Conservation (phyloP, 2,329 filamentous ascomycete species). For the Pyrenophora tritici-repentis region DNA sequence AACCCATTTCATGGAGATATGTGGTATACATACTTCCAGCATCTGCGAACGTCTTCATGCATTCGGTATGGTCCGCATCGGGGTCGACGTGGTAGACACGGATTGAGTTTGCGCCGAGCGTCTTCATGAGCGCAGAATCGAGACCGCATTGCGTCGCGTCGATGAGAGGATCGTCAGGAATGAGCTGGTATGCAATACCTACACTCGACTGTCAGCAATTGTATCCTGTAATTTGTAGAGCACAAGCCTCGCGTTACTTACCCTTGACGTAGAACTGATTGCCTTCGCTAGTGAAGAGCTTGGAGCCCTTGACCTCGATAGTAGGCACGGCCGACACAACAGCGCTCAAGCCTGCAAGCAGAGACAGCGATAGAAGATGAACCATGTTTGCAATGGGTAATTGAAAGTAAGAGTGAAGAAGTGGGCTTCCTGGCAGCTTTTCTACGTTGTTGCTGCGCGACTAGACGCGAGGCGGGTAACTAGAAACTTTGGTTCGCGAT, state of each 20-base stretch:
- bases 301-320: slow-evolving; percentile 70
- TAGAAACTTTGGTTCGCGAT: background rate
- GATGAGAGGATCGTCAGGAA: slow-evolving; percentile 74
- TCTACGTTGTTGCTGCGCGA: background rate
- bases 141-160: slow-evolving; percentile 75
- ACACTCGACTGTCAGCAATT: slow-evolving; percentile 14
- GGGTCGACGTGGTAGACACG: slow-evolving; percentile 88
- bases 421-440: background rate
- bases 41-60: slow-evolving; percentile 79
- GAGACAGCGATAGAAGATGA: slow-evolving; percentile 11
- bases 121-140: slow-evolving; percentile 78
- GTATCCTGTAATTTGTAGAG: background rate
- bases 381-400: slow-evolving; percentile 10
- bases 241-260: slow-evolving; percentile 38
- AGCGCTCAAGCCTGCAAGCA: slow-evolving; percentile 35
- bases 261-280: slow-evolving; percentile 85
- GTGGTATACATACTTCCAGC: slow-evolving; percentile 48
- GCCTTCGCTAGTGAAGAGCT: slow-evolving; percentile 83
- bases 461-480: background rate
- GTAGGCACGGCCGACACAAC: slow-evolving; percentile 57
- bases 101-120: slow-evolving; percentile 80
- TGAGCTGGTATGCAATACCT: slow-evolving; percentile 75
- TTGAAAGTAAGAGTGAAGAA: background rate
- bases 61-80: slow-evolving; percentile 70
- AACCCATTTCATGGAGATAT: too few relatives aligned